Conservation (phyloP, 495 filamentous ascomycete genomes). For the Aspergillus wentii region DNA sequence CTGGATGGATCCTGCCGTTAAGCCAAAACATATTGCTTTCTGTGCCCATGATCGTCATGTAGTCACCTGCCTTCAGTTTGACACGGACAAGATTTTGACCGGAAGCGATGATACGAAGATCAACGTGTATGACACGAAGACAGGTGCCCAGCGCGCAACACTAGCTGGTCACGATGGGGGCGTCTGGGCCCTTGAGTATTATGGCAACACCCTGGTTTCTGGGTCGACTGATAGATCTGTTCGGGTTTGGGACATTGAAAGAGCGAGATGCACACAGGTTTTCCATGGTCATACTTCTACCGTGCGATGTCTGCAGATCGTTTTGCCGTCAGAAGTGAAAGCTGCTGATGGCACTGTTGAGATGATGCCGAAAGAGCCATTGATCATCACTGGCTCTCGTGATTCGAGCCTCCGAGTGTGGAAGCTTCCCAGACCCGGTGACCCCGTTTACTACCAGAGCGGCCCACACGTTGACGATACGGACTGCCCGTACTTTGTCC, state of each 20-base stretch:
- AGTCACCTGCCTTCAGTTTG: slow-evolving; percentile 96
- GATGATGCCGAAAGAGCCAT: slow-evolving; percentile 84
- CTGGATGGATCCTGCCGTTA: slow-evolving; percentile 82
- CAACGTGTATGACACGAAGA: slow-evolving; percentile 97
- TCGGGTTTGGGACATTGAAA: slow-evolving; percentile 95
- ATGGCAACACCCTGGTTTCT: slow-evolving; percentile 91
- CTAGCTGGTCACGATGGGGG: slow-evolving; percentile 94
- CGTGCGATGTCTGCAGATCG: slow-evolving; percentile 90
- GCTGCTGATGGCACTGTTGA: slow-evolving; percentile 67
- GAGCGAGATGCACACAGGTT: slow-evolving; percentile 83
- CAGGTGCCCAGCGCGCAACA: slow-evolving; percentile 73
- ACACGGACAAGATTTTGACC: slow-evolving; percentile 95
- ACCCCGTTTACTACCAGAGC: slow-evolving; percentile 68
- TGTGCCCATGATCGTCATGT: slow-evolving; percentile 93
- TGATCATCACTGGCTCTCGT: slow-evolving; percentile 96
- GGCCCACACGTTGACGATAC: slow-evolving; percentile 71
- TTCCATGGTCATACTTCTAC: slow-evolving; percentile 98
- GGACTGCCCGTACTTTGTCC: slow-evolving; percentile 91
- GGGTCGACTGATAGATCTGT: slow-evolving; percentile 96
- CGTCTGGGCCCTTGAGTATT: slow-evolving; percentile 96
- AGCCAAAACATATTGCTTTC: slow-evolving; percentile 93
- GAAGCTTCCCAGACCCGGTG: slow-evolving; percentile 82
- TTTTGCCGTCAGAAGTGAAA: slow-evolving; percentile 75
- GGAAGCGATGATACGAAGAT: slow-evolving; percentile 98
- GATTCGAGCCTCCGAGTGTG: slow-evolving; percentile 94